Evolutionary conservation across 2,329 filamentous ascomycete species (phyloP).

Genomic region (Aspergillus luchuensis): DNA sequence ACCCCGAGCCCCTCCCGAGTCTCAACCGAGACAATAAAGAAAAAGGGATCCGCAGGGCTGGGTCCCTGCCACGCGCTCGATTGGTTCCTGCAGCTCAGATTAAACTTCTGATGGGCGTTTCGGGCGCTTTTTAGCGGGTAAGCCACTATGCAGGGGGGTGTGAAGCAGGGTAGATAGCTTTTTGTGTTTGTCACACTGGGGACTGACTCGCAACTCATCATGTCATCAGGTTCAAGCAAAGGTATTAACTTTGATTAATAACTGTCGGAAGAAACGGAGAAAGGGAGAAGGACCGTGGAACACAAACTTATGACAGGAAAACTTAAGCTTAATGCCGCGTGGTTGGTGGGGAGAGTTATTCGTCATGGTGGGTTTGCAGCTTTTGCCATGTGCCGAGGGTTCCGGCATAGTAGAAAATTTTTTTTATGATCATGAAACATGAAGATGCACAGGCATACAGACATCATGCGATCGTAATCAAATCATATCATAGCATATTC

Average conservation of each 20-base stretch:
- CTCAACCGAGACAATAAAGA: background rate
- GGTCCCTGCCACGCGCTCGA: too few relatives aligned
- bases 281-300: background rate
- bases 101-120: background rate
- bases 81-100: background rate
- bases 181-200: background rate
- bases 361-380: background rate
- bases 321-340: constrained; percentile 4
- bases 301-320: background rate
- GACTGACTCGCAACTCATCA: background rate
- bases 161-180: too few relatives aligned
- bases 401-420: background rate
- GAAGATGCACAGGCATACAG: too few relatives aligned
- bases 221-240: background rate
- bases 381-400: background rate
- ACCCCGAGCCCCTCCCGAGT: background rate
- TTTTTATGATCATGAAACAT: background rate
- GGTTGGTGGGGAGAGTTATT: background rate
- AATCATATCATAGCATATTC: too few relatives aligned
- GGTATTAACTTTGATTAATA: constrained; percentile 5
- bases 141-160: background rate
- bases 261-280: background rate
- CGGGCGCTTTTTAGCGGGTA: background rate
- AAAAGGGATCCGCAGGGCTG: background rate
- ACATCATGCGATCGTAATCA: too few relatives aligned